These are phyloP conservation scores for Exophiala alcalophila DNA, from an alignment of 2,329 filamentous ascomycete genomes.

Conservation along the genomic window DNA sequence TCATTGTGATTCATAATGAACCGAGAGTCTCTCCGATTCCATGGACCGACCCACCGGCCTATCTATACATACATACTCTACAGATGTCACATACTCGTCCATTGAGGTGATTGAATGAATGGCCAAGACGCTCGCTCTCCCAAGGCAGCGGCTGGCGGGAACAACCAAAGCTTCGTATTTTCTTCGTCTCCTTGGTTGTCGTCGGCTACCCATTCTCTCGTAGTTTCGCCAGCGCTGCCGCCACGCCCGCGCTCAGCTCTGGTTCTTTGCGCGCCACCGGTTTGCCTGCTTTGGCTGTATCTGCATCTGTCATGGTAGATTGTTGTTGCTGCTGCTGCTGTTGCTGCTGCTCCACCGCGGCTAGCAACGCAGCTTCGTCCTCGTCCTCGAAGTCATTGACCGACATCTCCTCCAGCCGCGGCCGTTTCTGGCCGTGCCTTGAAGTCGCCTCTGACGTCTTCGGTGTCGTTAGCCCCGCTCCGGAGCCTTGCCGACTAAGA, in stretches of 20 bases:
- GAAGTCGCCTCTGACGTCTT: slow-evolving; percentile 7
- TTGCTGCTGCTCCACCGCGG: slow-evolving; percentile 22
- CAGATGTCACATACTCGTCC: no score
- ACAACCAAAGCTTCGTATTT: no score
- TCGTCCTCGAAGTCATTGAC: slow-evolving; percentile 40
- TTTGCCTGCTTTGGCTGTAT: slow-evolving; percentile 16
- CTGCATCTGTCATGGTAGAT: slow-evolving; percentile 6
- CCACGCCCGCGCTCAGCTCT: slow-evolving; percentile 56
- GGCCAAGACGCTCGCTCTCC: no score
- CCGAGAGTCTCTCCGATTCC: no score
- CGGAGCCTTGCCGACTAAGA: slow-evolving; percentile 13
- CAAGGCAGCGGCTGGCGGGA: no score
- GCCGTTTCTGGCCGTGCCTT: slow-evolving; percentile 22
- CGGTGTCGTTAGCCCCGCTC: slow-evolving; percentile 19
- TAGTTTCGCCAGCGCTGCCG: slow-evolving; percentile 57
- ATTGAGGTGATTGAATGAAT: no score
- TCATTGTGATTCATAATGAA: no score
- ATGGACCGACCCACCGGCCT: no score
- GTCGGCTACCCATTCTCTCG: slow-evolving; percentile 36
- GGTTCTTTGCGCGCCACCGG: slow-evolving; percentile 29
- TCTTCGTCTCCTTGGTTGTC: not conserved
- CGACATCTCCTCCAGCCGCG: slow-evolving; percentile 19
- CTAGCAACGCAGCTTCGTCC: slow-evolving; percentile 47
- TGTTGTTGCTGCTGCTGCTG: slow-evolving; percentile 30
- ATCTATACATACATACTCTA: no score